phyloP scores from a whole-genome alignment of 1,284 basidiomycete species.

The Malassezia psittaci region DNA sequence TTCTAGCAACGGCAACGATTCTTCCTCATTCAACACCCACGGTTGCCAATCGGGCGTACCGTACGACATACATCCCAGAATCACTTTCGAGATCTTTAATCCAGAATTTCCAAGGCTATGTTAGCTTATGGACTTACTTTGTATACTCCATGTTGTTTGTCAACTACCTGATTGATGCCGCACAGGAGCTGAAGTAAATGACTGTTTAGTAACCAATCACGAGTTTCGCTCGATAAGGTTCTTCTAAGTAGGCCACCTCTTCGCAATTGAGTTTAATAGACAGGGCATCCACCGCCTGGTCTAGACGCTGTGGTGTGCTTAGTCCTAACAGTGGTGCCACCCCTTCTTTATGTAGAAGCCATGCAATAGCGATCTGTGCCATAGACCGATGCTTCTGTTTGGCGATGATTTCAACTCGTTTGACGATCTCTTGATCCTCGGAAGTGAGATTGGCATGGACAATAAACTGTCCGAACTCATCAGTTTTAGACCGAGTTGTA shows the following conservation, averaged over 20 bases:
- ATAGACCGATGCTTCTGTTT: slow-evolving; percentile 48
- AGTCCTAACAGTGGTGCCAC: slow-evolving; percentile 11
- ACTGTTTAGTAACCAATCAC: slow-evolving; percentile 8
- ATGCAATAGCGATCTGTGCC: slow-evolving; percentile 50
- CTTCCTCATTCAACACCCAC: slow-evolving; percentile 58
- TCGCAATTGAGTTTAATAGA: slow-evolving; percentile 2
- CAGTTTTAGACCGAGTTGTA: neutral
- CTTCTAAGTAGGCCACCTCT: slow-evolving; percentile 6
- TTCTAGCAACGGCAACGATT: slow-evolving; percentile 25
- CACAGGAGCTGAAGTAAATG: neutral
- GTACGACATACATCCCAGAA: slow-evolving; percentile 54
- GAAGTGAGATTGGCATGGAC: neutral
- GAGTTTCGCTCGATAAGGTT: slow-evolving; percentile 9
- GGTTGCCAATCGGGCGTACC: slow-evolving; percentile 49
- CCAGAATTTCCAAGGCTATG: slow-evolving; percentile 11
- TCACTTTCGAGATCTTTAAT: slow-evolving; percentile 50
- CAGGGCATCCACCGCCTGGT: slow-evolving; percentile 9
- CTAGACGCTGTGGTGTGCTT: slow-evolving; percentile 10
- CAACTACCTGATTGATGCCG: neutral
- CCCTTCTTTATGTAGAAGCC: slow-evolving; percentile 26
- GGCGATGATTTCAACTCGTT: slow-evolving; percentile 49
- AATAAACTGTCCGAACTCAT: neutral
- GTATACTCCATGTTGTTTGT: slow-evolving; percentile 11
- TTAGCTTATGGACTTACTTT: neutral
- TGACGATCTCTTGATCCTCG: slow-evolving; percentile 16